phyloP scores from a whole-genome alignment of 2,329 filamentous ascomycete species.

The Paramyrothecium roridum region DNA sequence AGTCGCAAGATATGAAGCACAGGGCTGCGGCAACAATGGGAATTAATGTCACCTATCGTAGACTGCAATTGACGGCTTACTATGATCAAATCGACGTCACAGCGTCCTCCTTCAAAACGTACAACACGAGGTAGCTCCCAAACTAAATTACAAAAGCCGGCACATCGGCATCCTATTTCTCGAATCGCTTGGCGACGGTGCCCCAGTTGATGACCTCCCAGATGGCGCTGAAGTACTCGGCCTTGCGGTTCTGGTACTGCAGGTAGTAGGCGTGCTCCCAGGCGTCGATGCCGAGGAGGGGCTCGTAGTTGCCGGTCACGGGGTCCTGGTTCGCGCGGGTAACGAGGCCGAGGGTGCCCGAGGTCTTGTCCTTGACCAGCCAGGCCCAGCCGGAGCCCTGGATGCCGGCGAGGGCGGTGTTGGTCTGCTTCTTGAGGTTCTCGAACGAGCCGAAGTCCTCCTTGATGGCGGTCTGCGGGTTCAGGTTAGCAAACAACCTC shows the following conservation, averaged over 20 bases:
- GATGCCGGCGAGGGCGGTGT: constrained; percentile 66
- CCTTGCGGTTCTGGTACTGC: constrained; percentile 96
- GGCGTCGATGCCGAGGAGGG: constrained; percentile 85
- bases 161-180: constrained; percentile 31
- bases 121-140: background rate
- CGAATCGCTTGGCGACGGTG: constrained; percentile 75
- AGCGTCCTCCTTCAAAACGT: background rate
- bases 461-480: constrained; percentile 51
- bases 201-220: constrained; percentile 98
- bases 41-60: too few relatives aligned
- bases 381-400: constrained; percentile 91
- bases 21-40: too few relatives aligned
- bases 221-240: constrained; percentile 88
- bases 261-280: constrained; percentile 98
- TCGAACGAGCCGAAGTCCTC: constrained; percentile 66
- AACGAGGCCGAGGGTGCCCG: constrained; percentile 59
- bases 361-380: constrained; percentile 70
- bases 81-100: too few relatives aligned
- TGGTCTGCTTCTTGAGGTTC: constrained; percentile 64
- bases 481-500: background rate
- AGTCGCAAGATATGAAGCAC: too few relatives aligned
- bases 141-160: constrained; percentile 1
- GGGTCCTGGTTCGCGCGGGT: constrained; percentile 87
- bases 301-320: constrained; percentile 77
- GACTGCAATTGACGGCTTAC: too few relatives aligned